Percentiles rank a stretch among this genome's conserved stretches.
These are phyloP conservation scores for Penicillium decumbens DNA, from an alignment of 2,329 filamentous ascomycete species.

Conservation along the genomic window DNA sequence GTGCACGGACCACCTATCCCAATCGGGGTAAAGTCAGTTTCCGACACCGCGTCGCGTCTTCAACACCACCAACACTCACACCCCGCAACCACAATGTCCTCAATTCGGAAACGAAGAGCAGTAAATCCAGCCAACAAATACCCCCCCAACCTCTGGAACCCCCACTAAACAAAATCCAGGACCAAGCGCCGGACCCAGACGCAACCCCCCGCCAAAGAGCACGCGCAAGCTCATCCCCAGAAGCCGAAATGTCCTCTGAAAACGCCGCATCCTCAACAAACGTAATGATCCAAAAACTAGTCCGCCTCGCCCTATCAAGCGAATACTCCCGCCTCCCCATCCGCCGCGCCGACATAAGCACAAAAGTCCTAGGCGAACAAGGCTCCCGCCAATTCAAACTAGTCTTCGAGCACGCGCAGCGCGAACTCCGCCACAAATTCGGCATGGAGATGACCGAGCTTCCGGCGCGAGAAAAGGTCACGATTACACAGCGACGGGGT, in stretches of 20 bases:
- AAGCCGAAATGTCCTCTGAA: constrained; percentile 10
- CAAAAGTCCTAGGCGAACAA: constrained; percentile 66
- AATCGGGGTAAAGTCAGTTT: constrained; percentile 17
- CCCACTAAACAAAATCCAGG: not conserved
- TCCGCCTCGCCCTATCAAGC: constrained; percentile 57
- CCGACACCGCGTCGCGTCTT: constrained; percentile 23
- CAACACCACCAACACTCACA: not conserved
- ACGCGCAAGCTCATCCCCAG: constrained; percentile 4
- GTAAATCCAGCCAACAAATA: constrained; percentile 19
- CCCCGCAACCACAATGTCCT: constrained; percentile 21
- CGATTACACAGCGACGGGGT: constrained; percentile 74
- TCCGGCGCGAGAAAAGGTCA: constrained; percentile 73
- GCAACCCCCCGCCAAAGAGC: constrained; percentile 11
- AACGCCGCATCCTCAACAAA: constrained; percentile 28
- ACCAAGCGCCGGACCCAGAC: constrained; percentile 1
- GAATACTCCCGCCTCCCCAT: constrained; percentile 58
- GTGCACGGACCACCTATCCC: constrained; percentile 18
- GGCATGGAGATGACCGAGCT: constrained; percentile 92
- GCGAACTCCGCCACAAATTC: constrained; percentile 65
- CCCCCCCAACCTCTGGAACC: not conserved
- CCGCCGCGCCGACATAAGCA: constrained; percentile 54
- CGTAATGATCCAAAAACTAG: constrained; percentile 56
- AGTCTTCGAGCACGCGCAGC: constrained; percentile 74
- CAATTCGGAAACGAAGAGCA: constrained; percentile 29
- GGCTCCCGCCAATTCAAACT: constrained; percentile 66